Evolutionary conservation across 495 filamentous ascomycete species (phyloP).

Genomic region (Astrothelium macrocarpum): DNA sequence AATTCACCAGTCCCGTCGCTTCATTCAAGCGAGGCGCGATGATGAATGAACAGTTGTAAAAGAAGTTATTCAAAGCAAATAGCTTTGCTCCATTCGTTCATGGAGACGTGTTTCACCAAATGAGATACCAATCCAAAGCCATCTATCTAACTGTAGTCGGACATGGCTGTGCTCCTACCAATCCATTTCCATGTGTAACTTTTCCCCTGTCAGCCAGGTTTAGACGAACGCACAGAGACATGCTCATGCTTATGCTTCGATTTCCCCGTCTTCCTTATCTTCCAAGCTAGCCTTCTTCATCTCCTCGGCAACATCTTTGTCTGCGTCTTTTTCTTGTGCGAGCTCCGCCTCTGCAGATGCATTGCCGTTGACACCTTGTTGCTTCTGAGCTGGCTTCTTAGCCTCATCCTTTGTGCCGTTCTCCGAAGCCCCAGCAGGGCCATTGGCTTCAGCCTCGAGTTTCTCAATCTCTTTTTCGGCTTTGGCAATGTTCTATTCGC

Average conservation of each 20-base stretch:
- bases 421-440: conserved; percentile 29
- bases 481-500: conserved; percentile 57
- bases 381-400: conserved; percentile 44
- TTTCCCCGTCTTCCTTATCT: conserved; percentile 30
- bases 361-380: conserved; percentile 43
- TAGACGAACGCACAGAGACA: not conserved
- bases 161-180: too few relatives aligned
- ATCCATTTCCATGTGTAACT: not conserved
- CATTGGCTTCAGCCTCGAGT: conserved; percentile 45
- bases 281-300: conserved; percentile 50
- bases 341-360: conserved; percentile 45
- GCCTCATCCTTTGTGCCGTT: conserved; percentile 33
- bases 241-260: conserved; percentile 1
- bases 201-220: not conserved
- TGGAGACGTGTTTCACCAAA: not conserved
- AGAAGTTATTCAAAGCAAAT: not conserved
- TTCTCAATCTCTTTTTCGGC: conserved; percentile 58
- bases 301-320: conserved; percentile 47
- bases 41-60: not conserved
- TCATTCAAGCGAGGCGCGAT: too few relatives aligned
- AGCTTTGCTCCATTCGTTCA: not conserved
- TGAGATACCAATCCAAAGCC: not conserved
- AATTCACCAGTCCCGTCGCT: too few relatives aligned
- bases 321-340: conserved; percentile 50
- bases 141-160: too few relatives aligned